Percentiles rank a stretch among this genome's conserved stretches.
phyloP scores from a whole-genome alignment of 73 alveolate genomes.

The Symbiodinium pilosum region DNA sequence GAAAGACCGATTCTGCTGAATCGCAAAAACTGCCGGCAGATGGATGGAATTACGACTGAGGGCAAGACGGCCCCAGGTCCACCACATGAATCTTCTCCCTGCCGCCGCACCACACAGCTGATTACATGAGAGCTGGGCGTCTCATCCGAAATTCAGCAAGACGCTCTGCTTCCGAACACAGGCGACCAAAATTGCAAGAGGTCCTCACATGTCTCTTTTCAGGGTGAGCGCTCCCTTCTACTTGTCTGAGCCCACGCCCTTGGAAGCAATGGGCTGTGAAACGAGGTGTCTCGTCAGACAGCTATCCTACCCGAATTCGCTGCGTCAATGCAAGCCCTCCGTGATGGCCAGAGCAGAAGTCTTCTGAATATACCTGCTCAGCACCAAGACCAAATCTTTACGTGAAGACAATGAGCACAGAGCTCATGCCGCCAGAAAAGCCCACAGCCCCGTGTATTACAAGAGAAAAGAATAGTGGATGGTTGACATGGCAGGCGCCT shows the following conservation, averaged over 20 bases:
- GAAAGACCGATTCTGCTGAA: too few species aligned
- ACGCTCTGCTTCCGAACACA: not conserved
- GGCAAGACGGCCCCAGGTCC: constrained; percentile 42
- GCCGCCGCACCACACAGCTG: too few species aligned
- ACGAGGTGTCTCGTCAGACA: constrained; percentile 11
- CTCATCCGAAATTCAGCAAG: too few species aligned
- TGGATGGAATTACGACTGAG: too few species aligned
- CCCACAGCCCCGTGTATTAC: too few species aligned
- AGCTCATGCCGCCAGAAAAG: too few species aligned
- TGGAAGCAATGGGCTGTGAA: constrained; percentile 17
- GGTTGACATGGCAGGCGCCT: too few species aligned
- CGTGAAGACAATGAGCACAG: too few species aligned
- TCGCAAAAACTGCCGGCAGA: too few species aligned
- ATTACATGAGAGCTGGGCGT: too few species aligned
- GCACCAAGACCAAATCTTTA: not conserved
- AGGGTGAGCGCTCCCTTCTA: not conserved
- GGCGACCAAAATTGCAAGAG: not conserved
- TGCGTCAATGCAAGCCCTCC: constrained; percentile 75
- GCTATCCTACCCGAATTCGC: not conserved
- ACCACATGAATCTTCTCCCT: constrained; percentile 87
- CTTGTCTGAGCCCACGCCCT: not conserved
- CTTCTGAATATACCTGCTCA: constrained; percentile 89
- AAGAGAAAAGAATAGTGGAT: too few species aligned
- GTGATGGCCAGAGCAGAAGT: constrained; percentile 76
- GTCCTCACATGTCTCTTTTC: not conserved